Conservation (phyloP, 441 rosid genomes). For the Jatropha podagrica region DNA sequence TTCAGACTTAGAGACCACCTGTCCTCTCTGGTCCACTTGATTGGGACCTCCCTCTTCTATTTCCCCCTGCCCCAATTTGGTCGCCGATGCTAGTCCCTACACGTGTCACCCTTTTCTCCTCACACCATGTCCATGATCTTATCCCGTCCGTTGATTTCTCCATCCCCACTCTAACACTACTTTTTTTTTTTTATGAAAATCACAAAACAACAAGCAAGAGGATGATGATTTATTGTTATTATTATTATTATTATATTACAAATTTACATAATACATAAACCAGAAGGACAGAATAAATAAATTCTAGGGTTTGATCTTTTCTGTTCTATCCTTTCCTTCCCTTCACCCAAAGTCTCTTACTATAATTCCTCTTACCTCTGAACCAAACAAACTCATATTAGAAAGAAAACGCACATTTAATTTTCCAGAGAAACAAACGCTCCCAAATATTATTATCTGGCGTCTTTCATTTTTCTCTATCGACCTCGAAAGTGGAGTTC, state of each 20-base stretch:
- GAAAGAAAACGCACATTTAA: not conserved
- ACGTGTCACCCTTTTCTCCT: slow-evolving; percentile 27
- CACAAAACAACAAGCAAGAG: slow-evolving; percentile 6
- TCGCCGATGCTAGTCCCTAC: slow-evolving; percentile 18
- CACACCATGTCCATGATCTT: slow-evolving; percentile 20
- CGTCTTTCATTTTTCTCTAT: not conserved
- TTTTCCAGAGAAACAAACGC: slow-evolving; percentile 12
- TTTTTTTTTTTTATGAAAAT: not conserved
- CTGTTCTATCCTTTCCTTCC: not conserved
- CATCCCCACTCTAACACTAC: not conserved
- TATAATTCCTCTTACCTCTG: not conserved
- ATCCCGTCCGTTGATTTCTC: slow-evolving; percentile 33
- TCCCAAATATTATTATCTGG: not conserved
- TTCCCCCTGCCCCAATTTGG: not conserved
- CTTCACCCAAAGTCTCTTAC: no score
- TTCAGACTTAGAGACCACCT: not conserved
- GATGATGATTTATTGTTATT: not conserved
- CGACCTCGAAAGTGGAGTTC: slow-evolving; percentile 10
- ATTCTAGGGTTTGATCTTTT: slow-evolving; percentile 9
- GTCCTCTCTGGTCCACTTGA: slow-evolving; percentile 30
- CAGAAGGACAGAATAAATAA: not conserved
- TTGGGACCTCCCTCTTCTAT: slow-evolving; percentile 9
- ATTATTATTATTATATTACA: no score
- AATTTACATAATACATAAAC: not conserved
- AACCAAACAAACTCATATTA: not conserved